Evolutionary conservation across 192 early-diverging fungal species (phyloP), one percentile per base, ranked within the genome.

Genomic region (Linnemannia exigua): DNA sequence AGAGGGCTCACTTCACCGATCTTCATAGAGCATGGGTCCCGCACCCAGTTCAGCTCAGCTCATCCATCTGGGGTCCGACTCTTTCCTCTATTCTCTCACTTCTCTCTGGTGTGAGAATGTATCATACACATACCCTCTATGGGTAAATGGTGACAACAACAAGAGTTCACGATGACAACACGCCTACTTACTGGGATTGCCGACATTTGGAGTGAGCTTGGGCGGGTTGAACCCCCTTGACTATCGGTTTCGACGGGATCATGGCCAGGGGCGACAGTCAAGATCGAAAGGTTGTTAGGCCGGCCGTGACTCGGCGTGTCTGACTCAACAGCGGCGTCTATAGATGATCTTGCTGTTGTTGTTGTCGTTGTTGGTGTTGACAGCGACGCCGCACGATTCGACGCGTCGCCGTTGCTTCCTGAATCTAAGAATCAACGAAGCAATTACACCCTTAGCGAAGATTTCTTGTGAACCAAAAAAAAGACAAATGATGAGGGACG

Each of bases 141-240:
- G 58, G 25, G 58, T 63, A 54, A 25, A 14, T 46, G 46, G 46
- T 33, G 7, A 58, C 37, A 44, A 71, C 9, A 38, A 71, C 22
- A 61, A 54, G 5, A 44, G 22, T 22, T 19, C n/a, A 37, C n/a
- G 58, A n/a, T n/a, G n/a, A 36, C 7, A 11, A 35, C 25, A n/a
- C 25, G 36, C 5, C 22, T 19, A n/a, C 74, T 75, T 85, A 85
- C 82, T 61, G 77, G 82, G 66, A 75, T 75, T 19, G 72, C 77
- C 17, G 82, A 79, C 0, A 74, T 77, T 66, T 85, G 82, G 73
- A 77, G 79, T 0, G 82, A 85, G 37, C 69, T 79, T 9, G 67
- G 77, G n/a, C 82, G 82, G 9, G 82, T 85, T 63, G 82, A 85
- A 1, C 72, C 72, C 19, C 68, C 69, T 61, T 79, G 82, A 66